Evolutionary conservation across 495 filamentous ascomycete genomes (phyloP).

Genomic region (Lepidopterella palustris): DNA sequence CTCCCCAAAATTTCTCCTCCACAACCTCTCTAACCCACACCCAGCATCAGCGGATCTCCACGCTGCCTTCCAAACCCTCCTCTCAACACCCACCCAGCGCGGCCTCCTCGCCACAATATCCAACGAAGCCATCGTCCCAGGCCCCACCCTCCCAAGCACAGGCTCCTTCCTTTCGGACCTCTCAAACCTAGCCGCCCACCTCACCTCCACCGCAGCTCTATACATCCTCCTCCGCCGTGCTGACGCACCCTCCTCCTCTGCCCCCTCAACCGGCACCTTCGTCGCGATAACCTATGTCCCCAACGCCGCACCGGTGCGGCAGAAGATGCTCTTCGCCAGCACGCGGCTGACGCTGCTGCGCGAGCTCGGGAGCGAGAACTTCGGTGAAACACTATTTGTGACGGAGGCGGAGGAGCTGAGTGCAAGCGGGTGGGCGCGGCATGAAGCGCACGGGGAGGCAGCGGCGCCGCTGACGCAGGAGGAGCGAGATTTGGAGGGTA

Average conservation of each 20-base stretch:
- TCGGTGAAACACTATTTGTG: constrained; percentile 68
- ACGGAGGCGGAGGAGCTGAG: constrained; percentile 68
- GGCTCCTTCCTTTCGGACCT: constrained; percentile 60
- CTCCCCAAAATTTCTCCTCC: background rate
- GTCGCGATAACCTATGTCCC: constrained; percentile 86
- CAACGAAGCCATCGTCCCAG: constrained; percentile 64
- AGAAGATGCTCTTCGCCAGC: constrained; percentile 93
- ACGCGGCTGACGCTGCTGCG: constrained; percentile 77
- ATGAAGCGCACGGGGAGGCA: constrained; percentile 58
- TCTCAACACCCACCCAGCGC: constrained; percentile 56
- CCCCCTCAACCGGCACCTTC: constrained; percentile 45
- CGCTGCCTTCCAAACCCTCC: constrained; percentile 68
- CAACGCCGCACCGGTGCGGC: constrained; percentile 77
- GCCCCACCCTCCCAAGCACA: constrained; percentile 51
- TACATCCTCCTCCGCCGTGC: constrained; percentile 75
- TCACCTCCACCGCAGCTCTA: constrained; percentile 67
- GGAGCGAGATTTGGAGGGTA: constrained; percentile 69
- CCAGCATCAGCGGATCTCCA: constrained; percentile 82
- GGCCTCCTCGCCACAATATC: constrained; percentile 77
- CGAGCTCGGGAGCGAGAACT: constrained; percentile 85
- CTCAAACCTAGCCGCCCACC: constrained; percentile 49
- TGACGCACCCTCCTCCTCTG: constrained; percentile 37
- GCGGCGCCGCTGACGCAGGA: constrained; percentile 80
- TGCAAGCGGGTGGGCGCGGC: constrained; percentile 64
- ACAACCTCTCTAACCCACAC: constrained; percentile 2